Evolutionary conservation across 2,329 filamentous ascomycete genomes (phyloP).

Genomic region (Colletotrichum phormii): DNA sequence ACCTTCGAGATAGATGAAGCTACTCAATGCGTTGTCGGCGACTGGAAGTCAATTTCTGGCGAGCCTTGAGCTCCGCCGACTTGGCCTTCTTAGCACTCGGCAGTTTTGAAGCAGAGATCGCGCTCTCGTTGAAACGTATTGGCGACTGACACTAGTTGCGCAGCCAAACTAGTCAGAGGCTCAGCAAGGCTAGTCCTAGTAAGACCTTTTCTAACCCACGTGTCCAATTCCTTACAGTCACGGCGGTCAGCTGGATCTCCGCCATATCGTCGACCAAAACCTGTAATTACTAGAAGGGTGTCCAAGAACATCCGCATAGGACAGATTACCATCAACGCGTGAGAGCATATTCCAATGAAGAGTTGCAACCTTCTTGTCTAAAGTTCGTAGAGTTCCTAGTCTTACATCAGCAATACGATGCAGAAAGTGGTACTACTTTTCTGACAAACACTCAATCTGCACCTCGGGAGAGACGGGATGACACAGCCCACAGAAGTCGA

Average conservation of each 20-base stretch:
- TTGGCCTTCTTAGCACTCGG: background rate
- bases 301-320: background rate
- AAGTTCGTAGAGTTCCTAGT: background rate
- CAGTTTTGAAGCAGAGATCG: background rate
- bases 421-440: background rate
- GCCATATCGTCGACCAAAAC: background rate
- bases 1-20: background rate
- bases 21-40: background rate
- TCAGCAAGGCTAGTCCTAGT: background rate
- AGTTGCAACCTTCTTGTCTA: background rate
- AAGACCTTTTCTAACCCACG: background rate
- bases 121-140: background rate
- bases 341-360: background rate
- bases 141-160: background rate
- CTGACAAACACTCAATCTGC: background rate
- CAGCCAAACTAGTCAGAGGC: background rate
- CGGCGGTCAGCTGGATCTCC: background rate
- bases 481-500: background rate
- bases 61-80: background rate
- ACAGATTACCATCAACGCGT: background rate
- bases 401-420: background rate
- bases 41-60: background rate
- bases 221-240: background rate
- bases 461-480: slow-evolving; percentile 2
- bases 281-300: background rate